Conservation (phyloP, 495 filamentous ascomycete species). For the Ramalina intermedia region DNA sequence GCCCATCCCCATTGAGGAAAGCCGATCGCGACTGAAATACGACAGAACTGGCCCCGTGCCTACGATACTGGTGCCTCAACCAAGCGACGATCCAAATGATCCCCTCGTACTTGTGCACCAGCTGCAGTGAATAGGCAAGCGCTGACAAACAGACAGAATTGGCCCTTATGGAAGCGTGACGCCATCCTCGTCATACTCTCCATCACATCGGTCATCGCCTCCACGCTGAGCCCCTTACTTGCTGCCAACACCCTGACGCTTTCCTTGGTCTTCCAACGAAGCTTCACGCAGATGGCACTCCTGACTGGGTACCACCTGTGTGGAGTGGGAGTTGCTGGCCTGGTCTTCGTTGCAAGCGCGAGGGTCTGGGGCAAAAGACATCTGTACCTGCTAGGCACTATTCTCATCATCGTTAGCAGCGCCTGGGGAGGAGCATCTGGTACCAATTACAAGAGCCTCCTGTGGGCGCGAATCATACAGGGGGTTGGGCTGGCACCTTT, state of each 20-base stretch:
- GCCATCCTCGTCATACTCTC: constrained; percentile 65
- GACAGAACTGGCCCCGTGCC: constrained; percentile 50
- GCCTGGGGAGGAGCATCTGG: constrained; percentile 66
- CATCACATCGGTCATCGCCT: constrained; percentile 64
- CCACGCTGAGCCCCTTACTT: constrained; percentile 67
- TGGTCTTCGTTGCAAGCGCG: constrained; percentile 76
- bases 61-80: constrained; percentile 67
- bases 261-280: constrained; percentile 38
- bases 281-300: constrained; percentile 59
- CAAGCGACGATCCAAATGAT: constrained; percentile 69
- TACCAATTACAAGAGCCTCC: constrained; percentile 48
- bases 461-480: constrained; percentile 66
- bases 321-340: constrained; percentile 64
- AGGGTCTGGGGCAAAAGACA: constrained; percentile 87
- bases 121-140: constrained; percentile 1
- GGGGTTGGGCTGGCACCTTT: constrained; percentile 64
- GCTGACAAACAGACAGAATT: constrained; percentile 46
- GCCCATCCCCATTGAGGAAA: constrained; percentile 22
- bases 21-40: constrained; percentile 46
- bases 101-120: constrained; percentile 40
- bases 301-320: constrained; percentile 81
- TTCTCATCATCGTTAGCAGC: constrained; percentile 56
- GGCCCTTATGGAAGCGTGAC: constrained; percentile 80
- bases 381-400: constrained; percentile 63
- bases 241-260: constrained; percentile 74